Evolutionary conservation across 2,329 filamentous ascomycete genomes (phyloP), one percentile per base, ranked within the genome.

Genomic region (Fusarium sp.): DNA sequence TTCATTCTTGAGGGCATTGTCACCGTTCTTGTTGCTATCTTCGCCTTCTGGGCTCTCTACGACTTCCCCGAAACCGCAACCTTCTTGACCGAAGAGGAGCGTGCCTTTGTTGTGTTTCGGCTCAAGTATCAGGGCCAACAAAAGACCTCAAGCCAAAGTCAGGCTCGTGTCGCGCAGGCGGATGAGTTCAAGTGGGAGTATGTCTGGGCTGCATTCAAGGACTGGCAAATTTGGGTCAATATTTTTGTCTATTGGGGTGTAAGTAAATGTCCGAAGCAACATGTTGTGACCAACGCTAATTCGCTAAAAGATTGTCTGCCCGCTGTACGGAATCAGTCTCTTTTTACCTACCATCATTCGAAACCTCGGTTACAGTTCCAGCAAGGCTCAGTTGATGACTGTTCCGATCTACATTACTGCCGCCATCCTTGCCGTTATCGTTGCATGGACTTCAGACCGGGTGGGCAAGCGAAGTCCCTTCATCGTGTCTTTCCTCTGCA

Each of bases 41-140:
- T 84, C 1, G 89, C 89, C 1, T 94, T 91, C 79, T 94, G 89
- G 82, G 83, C 90, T 67, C 87, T 97, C 1, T 86, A 92, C 70
- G 93, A 97, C 73, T 97, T 94, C 71, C 94, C 94, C 0, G 92
- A 94, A 67, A 89, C 92, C 24, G 92, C 93, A 1, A 86, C 72
- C 0, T 97, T 97, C 76, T 84, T 97, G 22, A 89, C 88, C 0
- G 86, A 89, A 10, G 86, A 88, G 34, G 93, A 97, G 72, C 87
- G 91, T 4, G 86, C 85, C 1, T 89, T 93, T 46, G 91, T 96
- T 0, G 81, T 94, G 4, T 86, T 87, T 17, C 87, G 94, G 1
- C 82, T 97, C 22, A 90, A 89, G 62, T 86, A 86, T 19, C 93
- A 97, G 82, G 80, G 80, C 7, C 80, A 83, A 43, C 61, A 65